Evolutionary conservation across 495 filamentous ascomycete species (phyloP), one percentile per base, ranked within the genome.

Genomic region (Neurospora sp.): DNA sequence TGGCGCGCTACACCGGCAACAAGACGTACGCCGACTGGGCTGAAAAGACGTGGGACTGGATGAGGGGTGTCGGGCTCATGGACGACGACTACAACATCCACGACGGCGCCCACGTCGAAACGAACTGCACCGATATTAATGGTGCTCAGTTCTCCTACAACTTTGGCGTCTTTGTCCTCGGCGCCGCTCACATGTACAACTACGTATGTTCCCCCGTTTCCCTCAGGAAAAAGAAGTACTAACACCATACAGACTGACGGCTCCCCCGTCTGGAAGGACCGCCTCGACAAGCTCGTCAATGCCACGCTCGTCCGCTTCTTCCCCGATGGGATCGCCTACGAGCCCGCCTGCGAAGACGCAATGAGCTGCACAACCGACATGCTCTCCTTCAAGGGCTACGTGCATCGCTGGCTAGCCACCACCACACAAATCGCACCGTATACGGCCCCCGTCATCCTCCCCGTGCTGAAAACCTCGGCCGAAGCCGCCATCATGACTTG

Each of bases 301-400:
- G 83, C 85, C n/a, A 84, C 89, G 12, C 80, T 85, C 70, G 78
- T 86, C 2, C 85, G 87, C 80, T 94, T 94, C 81, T 88, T 88
- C 78, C 79, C 84, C 18, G 74, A 85, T 14, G 82, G 84, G 31
- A 81, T 83, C 9, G 80, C 87, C 31, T 88, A 86, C 75, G 93
- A 96, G 78, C 77, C 87, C 31, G 86, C 88, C 35, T 96, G 93
- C 82, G 93, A 94, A 78, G 80, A 78, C 76, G 73, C 81, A 82
- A 71, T 86, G 76, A 80, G 82, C 1, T 94, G 93, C 83, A 88
- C 92, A 71, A 88, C 89, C 46, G 93, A 96, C 77, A 92, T 94
- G 83, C 86, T 87, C 53, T 92, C 90, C 46, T 97, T 94, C 88
- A 97, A 96, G 81, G 92, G 92, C 41, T 96, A 94, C 82, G 84